Conservation (phyloP, 148 eudicot genomes). For the Arbutus unedo region DNA sequence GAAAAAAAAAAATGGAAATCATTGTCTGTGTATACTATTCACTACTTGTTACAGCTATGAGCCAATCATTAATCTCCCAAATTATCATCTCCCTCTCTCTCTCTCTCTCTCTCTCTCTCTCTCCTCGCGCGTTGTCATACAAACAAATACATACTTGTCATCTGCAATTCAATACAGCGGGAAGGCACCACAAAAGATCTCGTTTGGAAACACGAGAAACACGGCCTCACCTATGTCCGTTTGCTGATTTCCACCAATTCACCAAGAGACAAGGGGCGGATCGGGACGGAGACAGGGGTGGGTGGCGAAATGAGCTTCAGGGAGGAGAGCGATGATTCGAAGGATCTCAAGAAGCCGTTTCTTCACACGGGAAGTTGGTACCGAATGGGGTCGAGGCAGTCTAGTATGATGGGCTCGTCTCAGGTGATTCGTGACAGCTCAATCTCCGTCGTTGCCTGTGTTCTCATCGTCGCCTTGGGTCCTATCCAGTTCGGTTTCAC, state of each 20-base stretch:
- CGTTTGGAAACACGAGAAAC: not conserved
- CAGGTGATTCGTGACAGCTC: constrained; percentile 73
- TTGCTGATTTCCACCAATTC: not conserved
- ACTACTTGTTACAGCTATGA: not conserved
- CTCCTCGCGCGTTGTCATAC: too few species aligned
- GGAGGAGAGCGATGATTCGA: constrained; percentile 50
- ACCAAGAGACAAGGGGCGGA: not conserved
- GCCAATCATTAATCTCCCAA: not conserved
- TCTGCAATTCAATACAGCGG: not conserved
- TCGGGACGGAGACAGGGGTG: not conserved
- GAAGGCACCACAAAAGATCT: not conserved
- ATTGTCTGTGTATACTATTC: not conserved
- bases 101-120: not conserved
- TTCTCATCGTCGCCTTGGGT: constrained; percentile 87
- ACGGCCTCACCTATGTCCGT: not conserved
- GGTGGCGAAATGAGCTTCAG: constrained; percentile 57
- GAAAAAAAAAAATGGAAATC: too few species aligned
- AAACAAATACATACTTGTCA: not conserved
- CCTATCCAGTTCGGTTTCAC: constrained; percentile 99
- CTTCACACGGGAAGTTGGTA: constrained; percentile 98
- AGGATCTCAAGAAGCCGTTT: constrained; percentile 83
- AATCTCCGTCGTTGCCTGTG: constrained; percentile 85
- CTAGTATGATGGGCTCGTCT: constrained; percentile 76
- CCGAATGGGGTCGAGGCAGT: constrained; percentile 88
- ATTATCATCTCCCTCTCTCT: not conserved